Percentiles rank a stretch among this genome's conserved stretches.
Conservation (phyloP, 805 yeast species). For the Cyberlindnera mrakii region DNA sequence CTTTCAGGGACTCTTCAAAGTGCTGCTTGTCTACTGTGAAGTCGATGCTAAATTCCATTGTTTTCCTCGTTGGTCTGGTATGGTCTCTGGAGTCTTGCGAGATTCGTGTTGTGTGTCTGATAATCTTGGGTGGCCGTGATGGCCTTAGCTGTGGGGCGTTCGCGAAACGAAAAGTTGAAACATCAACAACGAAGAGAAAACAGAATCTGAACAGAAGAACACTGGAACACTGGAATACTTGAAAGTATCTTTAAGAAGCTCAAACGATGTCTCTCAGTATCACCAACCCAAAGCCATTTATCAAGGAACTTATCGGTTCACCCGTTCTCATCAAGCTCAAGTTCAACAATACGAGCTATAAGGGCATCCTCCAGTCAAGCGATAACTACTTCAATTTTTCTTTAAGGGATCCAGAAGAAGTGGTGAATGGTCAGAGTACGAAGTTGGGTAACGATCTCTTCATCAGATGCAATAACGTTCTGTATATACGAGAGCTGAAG, state of each 20-base stretch:
- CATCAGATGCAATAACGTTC: slow-evolving; percentile 85
- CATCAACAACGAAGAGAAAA: too few relatives aligned
- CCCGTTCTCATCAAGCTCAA: slow-evolving; percentile 74
- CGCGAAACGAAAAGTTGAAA: too few relatives aligned
- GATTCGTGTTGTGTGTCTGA: too few relatives aligned
- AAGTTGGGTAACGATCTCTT: slow-evolving; percentile 70
- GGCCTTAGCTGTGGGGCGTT: too few relatives aligned
- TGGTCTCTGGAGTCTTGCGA: too few relatives aligned
- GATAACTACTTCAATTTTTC: slow-evolving; percentile 93
- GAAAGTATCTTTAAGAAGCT: too few relatives aligned
- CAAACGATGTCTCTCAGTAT: slow-evolving; percentile 37
- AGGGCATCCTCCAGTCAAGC: slow-evolving; percentile 68
- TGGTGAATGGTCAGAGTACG: slow-evolving; percentile 40
- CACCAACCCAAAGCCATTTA: slow-evolving; percentile 84
- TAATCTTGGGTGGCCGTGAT: too few relatives aligned
- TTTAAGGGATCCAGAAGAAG: slow-evolving; percentile 54
- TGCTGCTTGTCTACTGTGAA: slow-evolving; percentile 47
- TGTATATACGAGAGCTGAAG: slow-evolving; percentile 33
- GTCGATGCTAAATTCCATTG: slow-evolving; percentile 39
- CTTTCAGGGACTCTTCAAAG: slow-evolving; percentile 48
- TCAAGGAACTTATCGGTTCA: slow-evolving; percentile 67
- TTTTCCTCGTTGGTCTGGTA: neutral
- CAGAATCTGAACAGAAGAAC: too few relatives aligned
- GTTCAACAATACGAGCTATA: slow-evolving; percentile 87
- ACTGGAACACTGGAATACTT: neutral